Evolutionary conservation across 768 basidiomycete genomes (phyloP), one percentile per base, ranked within the genome.

Genomic region (Rhizopogon sp.): DNA sequence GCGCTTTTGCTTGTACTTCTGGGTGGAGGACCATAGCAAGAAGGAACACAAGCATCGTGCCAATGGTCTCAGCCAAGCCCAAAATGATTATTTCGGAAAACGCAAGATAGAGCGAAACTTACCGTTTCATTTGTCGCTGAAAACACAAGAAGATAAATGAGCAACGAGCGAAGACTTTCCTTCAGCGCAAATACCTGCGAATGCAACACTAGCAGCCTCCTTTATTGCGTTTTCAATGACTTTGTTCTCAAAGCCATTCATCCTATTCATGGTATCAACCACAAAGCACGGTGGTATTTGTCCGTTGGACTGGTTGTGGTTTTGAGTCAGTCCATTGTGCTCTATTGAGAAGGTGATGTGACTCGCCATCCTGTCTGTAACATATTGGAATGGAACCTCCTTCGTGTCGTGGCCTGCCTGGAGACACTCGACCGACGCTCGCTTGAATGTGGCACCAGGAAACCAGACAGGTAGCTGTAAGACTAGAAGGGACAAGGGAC

Each of bases 401-500:
- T 62, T 58, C 22, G 69, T 45, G 5, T 56, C 61, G 5, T 56
- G 50, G 11, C 65, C 53, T 10, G 53, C 53, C 47, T 64, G 52
- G 2, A 64, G 58, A 61, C 64, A 66, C 13, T 51, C 50, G 35
- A 53, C 57, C 6, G 71, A 71, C 7, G 25, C 25, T 42, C 61
- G 61, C 53, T 67, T 69, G 54, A 76, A 71, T 11, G 52, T 44
- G 20, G 71, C 71, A 16, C 72, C 70, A 16, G 75, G 74, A 46
- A 74, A 61, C 74, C 73, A 75, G 9, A 53, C 67, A 67, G 52
- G 51, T n/a, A 50, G 28, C 8, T 28, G 39, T 13, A 45, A 37
- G 14, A 54, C 53, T 54, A 28, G 35, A 31, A 11, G 17, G 37
- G 56, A 22, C 17, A n/a, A 31, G 22, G 22, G 22, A 25, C 0